Conservation (phyloP, 2,329 filamentous ascomycete species). For the Diaporthe ilicicola region DNA sequence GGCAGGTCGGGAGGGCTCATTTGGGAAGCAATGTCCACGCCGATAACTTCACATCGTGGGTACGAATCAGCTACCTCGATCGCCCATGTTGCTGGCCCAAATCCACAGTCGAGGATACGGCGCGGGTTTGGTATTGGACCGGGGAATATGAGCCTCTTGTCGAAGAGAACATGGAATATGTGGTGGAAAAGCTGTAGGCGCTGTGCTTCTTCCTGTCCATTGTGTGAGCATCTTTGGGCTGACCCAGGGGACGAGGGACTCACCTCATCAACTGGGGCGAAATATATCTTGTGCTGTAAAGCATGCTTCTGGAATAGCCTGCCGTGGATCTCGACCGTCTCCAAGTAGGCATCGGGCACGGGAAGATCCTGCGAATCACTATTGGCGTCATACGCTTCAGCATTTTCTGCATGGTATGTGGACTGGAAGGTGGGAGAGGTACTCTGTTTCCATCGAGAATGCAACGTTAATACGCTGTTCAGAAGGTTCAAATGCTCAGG, state of each 20-base stretch:
- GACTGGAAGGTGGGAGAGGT: background rate
- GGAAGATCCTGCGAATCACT: constrained; percentile 58
- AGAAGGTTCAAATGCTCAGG: background rate
- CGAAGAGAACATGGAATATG: constrained; percentile 71
- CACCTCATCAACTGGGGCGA: constrained; percentile 77
- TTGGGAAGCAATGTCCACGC: constrained; percentile 76
- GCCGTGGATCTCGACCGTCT: constrained; percentile 68
- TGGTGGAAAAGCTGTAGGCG: constrained; percentile 70
- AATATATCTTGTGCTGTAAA: constrained; percentile 70
- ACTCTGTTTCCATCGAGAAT: constrained; percentile 16
- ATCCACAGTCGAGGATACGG: constrained; percentile 76
- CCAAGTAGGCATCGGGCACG: constrained; percentile 66
- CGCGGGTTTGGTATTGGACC: constrained; percentile 61
- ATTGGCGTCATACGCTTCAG: constrained; percentile 25
- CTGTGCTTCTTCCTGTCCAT: constrained; percentile 69
- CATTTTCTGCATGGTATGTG: background rate
- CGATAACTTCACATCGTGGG: constrained; percentile 73
- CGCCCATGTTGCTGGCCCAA: constrained; percentile 76
- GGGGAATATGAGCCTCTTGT: constrained; percentile 75
- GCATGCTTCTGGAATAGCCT: constrained; percentile 74
- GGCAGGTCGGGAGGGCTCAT: constrained; percentile 72
- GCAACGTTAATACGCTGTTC: background rate
- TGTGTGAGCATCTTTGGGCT: constrained; percentile 31
- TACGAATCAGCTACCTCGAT: constrained; percentile 71
- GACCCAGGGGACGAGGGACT: background rate